Conservation (phyloP, 2,329 filamentous ascomycete species). For the Diplodia mutila region DNA sequence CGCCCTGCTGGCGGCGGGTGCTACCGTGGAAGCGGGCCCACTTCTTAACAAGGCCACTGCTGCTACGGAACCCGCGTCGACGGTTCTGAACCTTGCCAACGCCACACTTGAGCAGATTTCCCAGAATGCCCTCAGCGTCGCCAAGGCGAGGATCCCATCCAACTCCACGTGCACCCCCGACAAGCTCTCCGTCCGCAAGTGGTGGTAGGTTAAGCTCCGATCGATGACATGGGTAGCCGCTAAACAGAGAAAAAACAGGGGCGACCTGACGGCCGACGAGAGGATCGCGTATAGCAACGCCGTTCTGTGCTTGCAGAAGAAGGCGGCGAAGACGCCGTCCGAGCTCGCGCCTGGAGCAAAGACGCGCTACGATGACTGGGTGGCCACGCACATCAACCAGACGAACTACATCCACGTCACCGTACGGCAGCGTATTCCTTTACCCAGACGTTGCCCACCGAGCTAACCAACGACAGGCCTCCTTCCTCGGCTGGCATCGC, state of each 20-base stretch:
- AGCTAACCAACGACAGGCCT: slow-evolving; percentile 33
- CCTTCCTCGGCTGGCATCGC: slow-evolving; percentile 47
- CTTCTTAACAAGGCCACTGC: background rate
- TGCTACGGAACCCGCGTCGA: background rate
- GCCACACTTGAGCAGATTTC: slow-evolving; percentile 13
- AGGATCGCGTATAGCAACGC: slow-evolving; percentile 42
- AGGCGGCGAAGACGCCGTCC: slow-evolving; percentile 37
- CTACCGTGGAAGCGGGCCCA: slow-evolving; percentile 3
- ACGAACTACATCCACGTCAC: slow-evolving; percentile 40
- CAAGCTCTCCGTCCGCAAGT: slow-evolving; percentile 12
- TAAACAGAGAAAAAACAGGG: background rate
- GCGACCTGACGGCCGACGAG: slow-evolving; percentile 28
- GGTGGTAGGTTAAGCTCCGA: background rate
- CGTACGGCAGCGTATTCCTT: no score
- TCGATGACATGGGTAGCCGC: background rate
- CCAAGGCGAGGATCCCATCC: background rate
- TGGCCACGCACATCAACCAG: slow-evolving; percentile 41
- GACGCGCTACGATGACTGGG: slow-evolving; percentile 43
- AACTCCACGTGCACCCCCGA: slow-evolving; percentile 12
- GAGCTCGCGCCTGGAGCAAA: slow-evolving; percentile 38
- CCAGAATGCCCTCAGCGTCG: slow-evolving; percentile 10
- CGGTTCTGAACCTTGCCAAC: background rate
- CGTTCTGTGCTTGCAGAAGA: slow-evolving; percentile 40
- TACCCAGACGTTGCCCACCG: no score
- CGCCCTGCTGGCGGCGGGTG: background rate